Conservation (phyloP, 2,329 filamentous ascomycete species). For the Colletotrichum higginsianum region DNA sequence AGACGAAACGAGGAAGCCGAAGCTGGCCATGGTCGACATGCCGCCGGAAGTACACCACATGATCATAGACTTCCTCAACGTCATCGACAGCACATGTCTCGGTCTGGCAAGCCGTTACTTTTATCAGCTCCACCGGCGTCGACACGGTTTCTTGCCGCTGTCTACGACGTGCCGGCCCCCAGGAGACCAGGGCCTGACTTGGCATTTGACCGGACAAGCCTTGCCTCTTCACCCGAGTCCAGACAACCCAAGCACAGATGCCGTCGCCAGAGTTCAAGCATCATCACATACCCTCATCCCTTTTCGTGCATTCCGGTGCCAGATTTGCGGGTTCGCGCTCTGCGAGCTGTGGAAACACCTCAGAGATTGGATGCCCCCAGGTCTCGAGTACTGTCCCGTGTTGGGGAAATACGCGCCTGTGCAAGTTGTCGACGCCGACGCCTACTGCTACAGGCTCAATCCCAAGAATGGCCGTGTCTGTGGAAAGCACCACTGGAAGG, state of each 20-base stretch:
- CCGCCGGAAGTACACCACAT: slow-evolving; percentile 9
- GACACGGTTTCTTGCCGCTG: neutral
- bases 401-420: neutral
- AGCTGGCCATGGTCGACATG: neutral
- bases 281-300: neutral
- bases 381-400: slow-evolving; percentile 1
- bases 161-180: neutral
- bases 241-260: no score
- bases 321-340: neutral
- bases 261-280: neutral
- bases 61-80: neutral
- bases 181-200: neutral
- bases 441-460: neutral
- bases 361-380: neutral
- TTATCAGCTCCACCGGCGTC: neutral
- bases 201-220: neutral
- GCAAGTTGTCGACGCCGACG: neutral
- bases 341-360: neutral
- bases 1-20: neutral
- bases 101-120: neutral
- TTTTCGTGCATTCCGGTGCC: neutral
- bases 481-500: neutral
- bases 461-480: neutral
- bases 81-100: slow-evolving; percentile 5
- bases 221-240: neutral